Evolutionary conservation across 768 basidiomycete genomes (phyloP), one percentile per base, ranked within the genome.

Genomic region (Pleurotus cornucopiae): DNA sequence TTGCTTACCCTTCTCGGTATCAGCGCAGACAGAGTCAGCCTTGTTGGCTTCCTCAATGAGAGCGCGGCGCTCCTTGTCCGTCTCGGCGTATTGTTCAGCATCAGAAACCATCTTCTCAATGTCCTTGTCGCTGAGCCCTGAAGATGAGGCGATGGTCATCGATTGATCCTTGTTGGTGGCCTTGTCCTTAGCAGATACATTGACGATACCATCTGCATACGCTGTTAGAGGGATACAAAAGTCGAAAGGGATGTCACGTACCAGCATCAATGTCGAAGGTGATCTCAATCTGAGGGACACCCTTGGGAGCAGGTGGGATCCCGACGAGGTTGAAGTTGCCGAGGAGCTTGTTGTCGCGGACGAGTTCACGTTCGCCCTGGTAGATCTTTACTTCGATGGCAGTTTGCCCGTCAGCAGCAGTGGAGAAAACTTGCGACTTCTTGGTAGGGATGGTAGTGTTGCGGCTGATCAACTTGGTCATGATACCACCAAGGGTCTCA

Each of bases 361-460:
- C 95, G 63, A 98, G 85, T 70, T 98, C 97, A 77, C 97, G 95
- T 79, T 99, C 97, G 67, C 97, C 97, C 76, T 99, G 97, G 82
- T 85, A 99, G 64, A 99, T 94, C 85, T 98, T 98, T 72, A 99
- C 96, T 72, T 98, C 95, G 62, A 99, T 98, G 38, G 96, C 95
- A n/a, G 91, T 96, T 75, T 99, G 97, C 52, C 97, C 96, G 60
- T 99, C 97, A 39, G 96, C 96, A 40, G 97, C 96, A 13, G 97
- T 99, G 3, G 96, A 98, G 83, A 99, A 98, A 44, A 89, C 90
- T 72, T 98, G 96, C 0, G 93, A 94, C 83, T 99, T 99, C 83
- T 99, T 99, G 63, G 96, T 98, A 4, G 97, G 97, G 73, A 98
- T 98, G 57, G 97, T 98, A 9, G 97, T 99, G 79, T 99, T 99